These are phyloP conservation scores for Bacterosira constricta DNA, from an alignment of 108 stramenopile species.

Conservation along the genomic window DNA sequence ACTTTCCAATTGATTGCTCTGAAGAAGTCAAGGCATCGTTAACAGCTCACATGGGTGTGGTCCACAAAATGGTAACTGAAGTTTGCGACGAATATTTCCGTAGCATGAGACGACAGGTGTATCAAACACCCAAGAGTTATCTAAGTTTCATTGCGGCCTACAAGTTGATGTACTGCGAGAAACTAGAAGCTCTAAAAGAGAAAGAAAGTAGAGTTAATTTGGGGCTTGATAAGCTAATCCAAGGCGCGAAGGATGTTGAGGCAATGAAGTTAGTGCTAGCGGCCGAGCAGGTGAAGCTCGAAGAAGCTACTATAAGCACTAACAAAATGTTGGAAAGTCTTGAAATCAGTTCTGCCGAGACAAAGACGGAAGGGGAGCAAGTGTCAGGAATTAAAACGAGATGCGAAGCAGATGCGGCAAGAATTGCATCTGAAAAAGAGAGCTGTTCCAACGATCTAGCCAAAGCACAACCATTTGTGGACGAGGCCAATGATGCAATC, in stretches of 20 bases:
- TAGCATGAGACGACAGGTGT: conserved; percentile 84
- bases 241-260: conserved; percentile 90
- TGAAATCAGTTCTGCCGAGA: conserved; percentile 82
- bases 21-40: conserved; percentile 67
- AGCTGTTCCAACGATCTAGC: conserved; percentile 83
- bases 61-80: conserved; percentile 83
- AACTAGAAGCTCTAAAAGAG: conserved; percentile 81
- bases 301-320: conserved; percentile 79
- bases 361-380: conserved; percentile 85
- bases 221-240: conserved; percentile 87
- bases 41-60: conserved; percentile 89
- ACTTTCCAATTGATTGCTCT: conserved; percentile 78
- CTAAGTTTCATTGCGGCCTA: conserved; percentile 87
- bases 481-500: conserved; percentile 88
- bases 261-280: conserved; percentile 87
- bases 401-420: conserved; percentile 81
- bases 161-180: conserved; percentile 75
- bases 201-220: conserved; percentile 86
- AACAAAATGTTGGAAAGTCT: conserved; percentile 86
- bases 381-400: conserved; percentile 78
- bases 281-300: conserved; percentile 84
- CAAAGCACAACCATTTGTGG: conserved; percentile 90
- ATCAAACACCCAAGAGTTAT: conserved; percentile 92
- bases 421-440: conserved; percentile 82
- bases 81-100: conserved; percentile 89